Evolutionary conservation across 1,284 basidiomycete species (phyloP).

Genomic region (Ustilago esculenta): DNA sequence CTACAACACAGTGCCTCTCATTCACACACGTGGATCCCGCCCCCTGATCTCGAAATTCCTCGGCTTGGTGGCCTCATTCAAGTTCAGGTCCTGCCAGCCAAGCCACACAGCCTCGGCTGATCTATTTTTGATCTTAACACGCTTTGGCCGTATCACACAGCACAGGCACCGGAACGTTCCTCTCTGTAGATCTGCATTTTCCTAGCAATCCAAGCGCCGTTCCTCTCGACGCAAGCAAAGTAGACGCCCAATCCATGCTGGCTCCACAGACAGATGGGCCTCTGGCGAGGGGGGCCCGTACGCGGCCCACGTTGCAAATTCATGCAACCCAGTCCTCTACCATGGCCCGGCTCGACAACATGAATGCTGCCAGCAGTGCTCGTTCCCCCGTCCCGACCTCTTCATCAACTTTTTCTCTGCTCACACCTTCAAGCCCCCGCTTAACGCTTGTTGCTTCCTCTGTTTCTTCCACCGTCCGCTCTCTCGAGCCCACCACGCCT

Average conservation of each 20-base stretch:
- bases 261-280: neutral
- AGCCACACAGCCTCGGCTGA: neutral
- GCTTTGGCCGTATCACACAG: neutral
- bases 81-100: no score
- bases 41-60: no score
- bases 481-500: neutral
- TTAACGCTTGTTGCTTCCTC: neutral
- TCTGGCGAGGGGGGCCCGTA: slow-evolving; percentile 1
- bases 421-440: neutral
- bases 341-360: neutral
- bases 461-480: no score
- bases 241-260: neutral
- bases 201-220: neutral
- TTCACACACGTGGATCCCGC: no score
- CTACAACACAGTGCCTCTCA: no score
- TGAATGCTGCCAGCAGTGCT: neutral
- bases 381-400: slow-evolving; percentile 2
- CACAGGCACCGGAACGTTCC: no score
- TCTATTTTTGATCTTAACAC: neutral
- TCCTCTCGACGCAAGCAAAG: no score
- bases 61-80: no score
- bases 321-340: slow-evolving; percentile 5
- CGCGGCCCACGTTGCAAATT: slow-evolving; percentile 5
- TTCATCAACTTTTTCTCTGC: neutral
- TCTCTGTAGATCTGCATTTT: neutral